Percentiles rank a stretch among this genome's conserved stretches.
Evolutionary conservation across 768 basidiomycete genomes (phyloP).

Genomic region (Tremella fuciformis): DNA sequence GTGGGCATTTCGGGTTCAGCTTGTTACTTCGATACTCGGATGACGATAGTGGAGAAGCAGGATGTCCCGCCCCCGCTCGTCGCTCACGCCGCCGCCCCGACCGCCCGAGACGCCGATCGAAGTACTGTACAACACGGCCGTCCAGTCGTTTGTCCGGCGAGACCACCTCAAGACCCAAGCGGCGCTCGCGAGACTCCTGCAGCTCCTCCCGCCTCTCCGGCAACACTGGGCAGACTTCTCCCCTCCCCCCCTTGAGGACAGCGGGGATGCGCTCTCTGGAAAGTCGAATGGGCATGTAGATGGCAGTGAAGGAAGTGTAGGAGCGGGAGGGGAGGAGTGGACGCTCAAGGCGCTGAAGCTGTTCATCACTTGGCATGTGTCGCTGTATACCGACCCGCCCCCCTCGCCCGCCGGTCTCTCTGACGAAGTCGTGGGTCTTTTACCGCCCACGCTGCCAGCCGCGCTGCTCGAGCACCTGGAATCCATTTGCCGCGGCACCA

Average conservation of each 20-base stretch:
- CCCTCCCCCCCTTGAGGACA: too few species aligned
- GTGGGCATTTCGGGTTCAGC: too few species aligned
- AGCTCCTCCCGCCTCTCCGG: not conserved
- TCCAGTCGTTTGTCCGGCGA: slow-evolving; percentile 42
- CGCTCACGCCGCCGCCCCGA: not conserved
- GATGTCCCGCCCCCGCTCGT: too few species aligned
- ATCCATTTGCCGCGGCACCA: slow-evolving; percentile 6
- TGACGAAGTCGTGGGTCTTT: slow-evolving; percentile 8
- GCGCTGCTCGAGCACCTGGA: slow-evolving; percentile 17
- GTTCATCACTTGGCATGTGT: slow-evolving; percentile 28
- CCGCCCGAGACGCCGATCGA: slow-evolving; percentile 29
- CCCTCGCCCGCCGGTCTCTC: slow-evolving; percentile 7
- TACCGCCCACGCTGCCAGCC: slow-evolving; percentile 25
- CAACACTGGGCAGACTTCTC: slow-evolving; percentile 26
- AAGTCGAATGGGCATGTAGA: not conserved
- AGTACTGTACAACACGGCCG: slow-evolving; percentile 40
- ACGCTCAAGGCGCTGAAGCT: slow-evolving; percentile 39
- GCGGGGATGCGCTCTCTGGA: too few species aligned
- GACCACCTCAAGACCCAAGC: slow-evolving; percentile 40
- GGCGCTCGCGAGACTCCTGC: slow-evolving; percentile 16
- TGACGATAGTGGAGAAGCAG: too few species aligned
- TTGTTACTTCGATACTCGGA: too few species aligned
- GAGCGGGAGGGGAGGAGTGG: slow-evolving; percentile 20
- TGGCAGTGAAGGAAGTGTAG: too few species aligned
- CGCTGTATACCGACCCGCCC: slow-evolving; percentile 41